Evolutionary conservation across 257 asterid species (phyloP).

Genomic region (Avicennia marina): DNA sequence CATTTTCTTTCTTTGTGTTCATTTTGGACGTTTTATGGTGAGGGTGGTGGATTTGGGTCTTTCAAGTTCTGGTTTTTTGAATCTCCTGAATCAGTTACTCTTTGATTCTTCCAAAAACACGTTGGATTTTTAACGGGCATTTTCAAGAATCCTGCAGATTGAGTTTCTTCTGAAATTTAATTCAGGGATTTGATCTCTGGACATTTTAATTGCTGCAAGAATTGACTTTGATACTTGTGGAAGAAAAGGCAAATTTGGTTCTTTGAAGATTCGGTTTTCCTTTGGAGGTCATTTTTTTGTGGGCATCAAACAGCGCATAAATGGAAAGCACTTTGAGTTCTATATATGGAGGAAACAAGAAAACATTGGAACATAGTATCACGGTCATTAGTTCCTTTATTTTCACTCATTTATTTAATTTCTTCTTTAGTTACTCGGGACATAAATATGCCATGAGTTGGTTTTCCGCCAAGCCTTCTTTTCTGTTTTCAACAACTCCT

Average conservation of each 20-base stretch:
- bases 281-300: background rate
- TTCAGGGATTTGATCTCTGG: too few species aligned
- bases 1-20: background rate
- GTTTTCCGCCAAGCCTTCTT: slow-evolving; percentile 13
- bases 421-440: background rate
- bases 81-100: slow-evolving; percentile 4
- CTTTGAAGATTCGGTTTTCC: background rate
- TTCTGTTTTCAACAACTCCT: slow-evolving; percentile 10
- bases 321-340: slow-evolving; percentile 24
- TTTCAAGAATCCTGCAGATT: too few species aligned
- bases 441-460: slow-evolving; percentile 19
- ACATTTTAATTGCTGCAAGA: background rate
- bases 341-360: slow-evolving; percentile 27
- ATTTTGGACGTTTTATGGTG: background rate
- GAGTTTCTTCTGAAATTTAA: too few species aligned
- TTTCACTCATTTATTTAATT: slow-evolving; percentile 1
- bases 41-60: background rate
- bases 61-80: background rate
- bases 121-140: background rate
- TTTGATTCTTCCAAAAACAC: slow-evolving; percentile 2
- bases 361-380: slow-evolving; percentile 21
- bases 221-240: slow-evolving; percentile 4
- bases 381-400: slow-evolving; percentile 40
- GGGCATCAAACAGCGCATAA: background rate
- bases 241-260: slow-evolving; percentile 3